Conservation (phyloP, 148 eudicot species). For the Vaccinium corymbosum region DNA sequence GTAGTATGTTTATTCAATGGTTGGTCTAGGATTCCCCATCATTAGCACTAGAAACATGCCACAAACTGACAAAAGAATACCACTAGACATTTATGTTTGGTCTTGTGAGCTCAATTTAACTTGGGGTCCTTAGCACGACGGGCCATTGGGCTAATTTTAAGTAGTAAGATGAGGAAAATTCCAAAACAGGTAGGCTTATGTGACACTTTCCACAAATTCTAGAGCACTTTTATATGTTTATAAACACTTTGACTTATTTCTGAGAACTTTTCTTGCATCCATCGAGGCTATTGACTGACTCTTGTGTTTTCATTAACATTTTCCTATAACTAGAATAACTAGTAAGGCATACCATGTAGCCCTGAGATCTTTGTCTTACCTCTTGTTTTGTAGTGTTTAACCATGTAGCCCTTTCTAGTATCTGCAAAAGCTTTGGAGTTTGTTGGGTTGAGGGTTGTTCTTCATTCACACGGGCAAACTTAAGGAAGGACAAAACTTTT, state of each 20-base stretch:
- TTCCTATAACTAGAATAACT: not conserved
- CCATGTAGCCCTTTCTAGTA: not conserved
- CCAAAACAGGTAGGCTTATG: not conserved
- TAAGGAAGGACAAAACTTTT: not conserved
- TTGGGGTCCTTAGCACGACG: not conserved
- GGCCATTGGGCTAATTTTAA: not conserved
- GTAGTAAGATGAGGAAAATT: not conserved
- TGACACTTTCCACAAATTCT: not conserved
- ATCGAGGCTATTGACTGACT: not conserved
- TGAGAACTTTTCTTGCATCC: not conserved
- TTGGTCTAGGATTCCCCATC: not conserved
- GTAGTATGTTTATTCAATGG: not conserved
- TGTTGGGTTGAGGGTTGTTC: not conserved
- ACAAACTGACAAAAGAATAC: not conserved
- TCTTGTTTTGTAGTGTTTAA: not conserved
- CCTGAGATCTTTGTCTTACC: no score
- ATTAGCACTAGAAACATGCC: not conserved
- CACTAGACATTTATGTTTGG: not conserved
- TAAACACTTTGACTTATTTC: not conserved
- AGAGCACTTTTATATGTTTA: not conserved
- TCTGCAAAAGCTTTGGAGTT: not conserved
- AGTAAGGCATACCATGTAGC: no score
- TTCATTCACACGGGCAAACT: not conserved
- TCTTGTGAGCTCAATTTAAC: not conserved
- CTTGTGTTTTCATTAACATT: not conserved